A percentile compares a stretch with the other conserved stretches of the same genome.
These are phyloP conservation scores for Toxoplasma gondii DNA, from an alignment of 169 alveolate genomes.

Conservation along the genomic window DNA sequence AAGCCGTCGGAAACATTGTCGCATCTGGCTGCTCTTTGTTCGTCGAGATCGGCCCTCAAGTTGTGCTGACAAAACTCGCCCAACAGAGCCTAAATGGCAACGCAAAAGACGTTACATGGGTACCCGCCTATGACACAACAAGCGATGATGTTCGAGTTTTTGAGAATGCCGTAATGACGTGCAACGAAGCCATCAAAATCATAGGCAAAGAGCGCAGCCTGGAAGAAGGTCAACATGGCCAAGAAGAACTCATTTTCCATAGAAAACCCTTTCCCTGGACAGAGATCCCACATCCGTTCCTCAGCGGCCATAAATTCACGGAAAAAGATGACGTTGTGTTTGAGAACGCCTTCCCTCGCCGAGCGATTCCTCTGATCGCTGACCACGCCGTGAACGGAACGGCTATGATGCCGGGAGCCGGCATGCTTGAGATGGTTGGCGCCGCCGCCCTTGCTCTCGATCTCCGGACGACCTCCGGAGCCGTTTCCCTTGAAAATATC, in stretches of 20 bases:
- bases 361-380: slow-evolving; percentile 73
- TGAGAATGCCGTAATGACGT: slow-evolving; percentile 49
- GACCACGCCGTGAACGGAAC: slow-evolving; percentile 78
- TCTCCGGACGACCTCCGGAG: slow-evolving; percentile 55
- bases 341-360: slow-evolving; percentile 70
- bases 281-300: slow-evolving; percentile 75
- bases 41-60: slow-evolving; percentile 66
- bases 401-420: slow-evolving; percentile 80
- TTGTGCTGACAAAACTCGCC: slow-evolving; percentile 64
- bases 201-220: slow-evolving; percentile 55
- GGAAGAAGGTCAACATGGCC: slow-evolving; percentile 61
- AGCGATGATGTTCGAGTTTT: neutral
- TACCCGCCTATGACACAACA: slow-evolving; percentile 48
- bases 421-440: slow-evolving; percentile 75
- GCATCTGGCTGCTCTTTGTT: slow-evolving; percentile 67
- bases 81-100: slow-evolving; percentile 64
- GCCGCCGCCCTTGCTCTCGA: slow-evolving; percentile 73
- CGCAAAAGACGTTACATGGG: slow-evolving; percentile 69
- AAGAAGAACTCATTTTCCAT: slow-evolving; percentile 57
- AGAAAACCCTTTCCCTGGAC: slow-evolving; percentile 79
- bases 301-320: slow-evolving; percentile 62
- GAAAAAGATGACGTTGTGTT: slow-evolving; percentile 59
- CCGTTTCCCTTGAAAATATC: slow-evolving; percentile 67
- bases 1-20: slow-evolving; percentile 63
- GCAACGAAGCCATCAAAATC: slow-evolving; percentile 24